Evolutionary conservation across 2,329 filamentous ascomycete genomes (phyloP), one percentile per base, ranked within the genome.

Genomic region (Biscogniauxia sp.): DNA sequence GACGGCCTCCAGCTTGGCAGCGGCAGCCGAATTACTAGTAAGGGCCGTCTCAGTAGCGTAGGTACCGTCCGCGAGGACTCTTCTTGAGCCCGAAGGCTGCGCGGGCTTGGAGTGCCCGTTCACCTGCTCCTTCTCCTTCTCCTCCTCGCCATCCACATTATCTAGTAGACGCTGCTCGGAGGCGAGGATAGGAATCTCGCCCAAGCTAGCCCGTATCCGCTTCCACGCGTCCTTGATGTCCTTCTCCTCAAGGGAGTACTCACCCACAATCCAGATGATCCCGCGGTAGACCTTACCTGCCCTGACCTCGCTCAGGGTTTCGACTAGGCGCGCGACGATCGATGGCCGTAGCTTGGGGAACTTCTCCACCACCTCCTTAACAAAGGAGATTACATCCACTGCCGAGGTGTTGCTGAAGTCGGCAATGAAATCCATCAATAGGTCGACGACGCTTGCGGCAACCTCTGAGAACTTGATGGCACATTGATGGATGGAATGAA

Each of bases 391-490:
- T 57, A 99, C 94, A 76, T 99, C 95, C 28, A 99, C 92, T 1
- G 95, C 95, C 1, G 94, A 97, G 52, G 91, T 90, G 73, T 96
- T 97, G 81, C 96, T 98, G 76, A 98, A 97, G 76, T 99, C 95
- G 56, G 91, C 92, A 72, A 99, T 97, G 74, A 98, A 98, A 77
- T 99, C 95, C 95, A 99, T 99, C 57, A 99, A 84, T 52, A 97
- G 85, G 66, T 95, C 95, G 58, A 99, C 95, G 17, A 99, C 95
- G 73, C 92, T 98, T 53, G 94, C 91, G 25, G 95, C 95, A 64
- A 99, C 94, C 77, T 99, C 94, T 11, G 95, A 98, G 80, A 98
- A 98, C 74, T 96, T 97, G 82, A 99, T 98, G 69, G 95, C 95
- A 76, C 95, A 98, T 75, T 96, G 93, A 76, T 99, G 95, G 72